Evolutionary conservation across 2,329 filamentous ascomycete genomes (phyloP).

Genomic region (Chaetomiaceae sp.): DNA sequence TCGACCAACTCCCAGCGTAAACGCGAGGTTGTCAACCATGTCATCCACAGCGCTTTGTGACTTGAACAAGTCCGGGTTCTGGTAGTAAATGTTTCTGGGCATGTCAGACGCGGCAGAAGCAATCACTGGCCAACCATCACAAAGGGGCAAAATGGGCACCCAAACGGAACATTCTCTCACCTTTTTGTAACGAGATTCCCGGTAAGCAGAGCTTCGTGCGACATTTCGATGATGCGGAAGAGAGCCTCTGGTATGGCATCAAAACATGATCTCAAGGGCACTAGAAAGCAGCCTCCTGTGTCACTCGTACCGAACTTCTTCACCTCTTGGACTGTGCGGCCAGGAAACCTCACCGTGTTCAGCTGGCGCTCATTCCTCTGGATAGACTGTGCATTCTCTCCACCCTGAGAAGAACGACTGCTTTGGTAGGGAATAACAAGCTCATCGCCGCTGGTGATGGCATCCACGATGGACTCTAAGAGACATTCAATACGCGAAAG

Average conservation of each 20-base stretch:
- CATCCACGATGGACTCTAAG: slow-evolving; percentile 22
- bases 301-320: slow-evolving; percentile 46
- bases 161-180: too few species aligned
- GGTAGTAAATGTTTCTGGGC: slow-evolving; percentile 74
- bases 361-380: neutral
- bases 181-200: slow-evolving; percentile 57
- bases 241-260: slow-evolving; percentile 42
- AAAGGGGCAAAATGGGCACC: too few species aligned
- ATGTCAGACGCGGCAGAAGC: slow-evolving; percentile 11
- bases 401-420: slow-evolving; percentile 4
- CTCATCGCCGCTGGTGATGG: slow-evolving; percentile 14
- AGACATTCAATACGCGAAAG: slow-evolving; percentile 19
- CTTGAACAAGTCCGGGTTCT: slow-evolving; percentile 66
- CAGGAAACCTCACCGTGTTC: slow-evolving; percentile 40
- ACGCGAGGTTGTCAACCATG: slow-evolving; percentile 69
- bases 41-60: slow-evolving; percentile 64
- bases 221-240: slow-evolving; percentile 54
- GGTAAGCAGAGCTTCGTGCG: slow-evolving; percentile 53
- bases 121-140: too few species aligned
- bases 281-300: neutral
- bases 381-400: neutral
- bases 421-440: slow-evolving; percentile 22
- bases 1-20: slow-evolving; percentile 60
- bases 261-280: neutral
- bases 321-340: slow-evolving; percentile 42